A percentile compares a stretch with the other conserved stretches of the same genome.
Conservation (phyloP, 2,329 filamentous ascomycete genomes). For the Ophiostoma perfectum region DNA sequence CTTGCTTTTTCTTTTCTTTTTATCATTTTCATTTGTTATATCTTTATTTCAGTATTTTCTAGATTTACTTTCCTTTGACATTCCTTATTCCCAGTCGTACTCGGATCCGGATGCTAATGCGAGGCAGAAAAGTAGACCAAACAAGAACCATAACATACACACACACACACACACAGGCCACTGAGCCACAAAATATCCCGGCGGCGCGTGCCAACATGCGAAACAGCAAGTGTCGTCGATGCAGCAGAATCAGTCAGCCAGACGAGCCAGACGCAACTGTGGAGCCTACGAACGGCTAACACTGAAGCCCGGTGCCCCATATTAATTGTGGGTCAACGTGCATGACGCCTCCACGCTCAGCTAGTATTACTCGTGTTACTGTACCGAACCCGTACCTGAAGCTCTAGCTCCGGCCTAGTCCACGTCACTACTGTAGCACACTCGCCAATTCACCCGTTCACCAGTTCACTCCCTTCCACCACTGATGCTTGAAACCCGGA, state of each 20-base stretch:
- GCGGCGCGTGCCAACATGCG: neutral
- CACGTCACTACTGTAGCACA: neutral
- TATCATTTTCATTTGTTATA: neutral
- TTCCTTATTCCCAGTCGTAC: neutral
- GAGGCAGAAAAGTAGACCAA: neutral
- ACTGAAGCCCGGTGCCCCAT: no score
- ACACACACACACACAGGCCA: neutral
- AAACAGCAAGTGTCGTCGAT: neutral
- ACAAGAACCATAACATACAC: neutral
- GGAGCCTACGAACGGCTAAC: no score
- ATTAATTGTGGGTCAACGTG: no score
- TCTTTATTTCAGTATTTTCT: neutral
- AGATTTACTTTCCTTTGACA: no score
- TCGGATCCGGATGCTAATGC: neutral
- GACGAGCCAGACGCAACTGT: no score
- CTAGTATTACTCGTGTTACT: no score
- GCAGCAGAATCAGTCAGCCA: no score
- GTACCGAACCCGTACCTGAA: neutral
- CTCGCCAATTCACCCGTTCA: neutral
- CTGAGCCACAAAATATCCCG: neutral
- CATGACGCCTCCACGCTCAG: neutral
- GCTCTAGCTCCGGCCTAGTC: neutral
- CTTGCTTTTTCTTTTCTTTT: no score
- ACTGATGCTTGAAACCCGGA: neutral
- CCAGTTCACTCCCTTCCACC: neutral